Percentiles rank a stretch among this genome's conserved stretches.
These are phyloP conservation scores for Fusarium bactridioides DNA, from an alignment of 2,329 filamentous ascomycete species.

Conservation along the genomic window DNA sequence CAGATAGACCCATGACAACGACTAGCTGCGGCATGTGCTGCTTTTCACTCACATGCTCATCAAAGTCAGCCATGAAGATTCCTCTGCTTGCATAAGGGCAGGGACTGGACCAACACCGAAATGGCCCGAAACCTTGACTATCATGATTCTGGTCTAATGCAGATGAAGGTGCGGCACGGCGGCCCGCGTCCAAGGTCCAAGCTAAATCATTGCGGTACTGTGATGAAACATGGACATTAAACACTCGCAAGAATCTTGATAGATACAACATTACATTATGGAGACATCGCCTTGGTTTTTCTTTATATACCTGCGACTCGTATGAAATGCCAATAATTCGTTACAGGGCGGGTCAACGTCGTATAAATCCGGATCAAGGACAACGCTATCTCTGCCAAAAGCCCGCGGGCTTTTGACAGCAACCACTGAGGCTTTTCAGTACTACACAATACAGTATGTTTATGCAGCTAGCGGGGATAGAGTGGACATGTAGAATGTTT, in stretches of 20 bases:
- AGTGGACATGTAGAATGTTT: constrained; percentile 8
- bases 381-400: neutral
- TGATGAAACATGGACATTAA: neutral
- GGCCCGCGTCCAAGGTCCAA: constrained; percentile 9
- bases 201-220: constrained; percentile 17
- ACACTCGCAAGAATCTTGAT: neutral
- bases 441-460: neutral
- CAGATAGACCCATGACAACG: neutral
- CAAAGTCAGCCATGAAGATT: neutral
- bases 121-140: neutral
- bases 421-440: neutral
- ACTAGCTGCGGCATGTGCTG: neutral
- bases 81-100: neutral
- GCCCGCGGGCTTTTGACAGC: neutral
- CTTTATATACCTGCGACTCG: neutral
- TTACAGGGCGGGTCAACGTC: neutral
- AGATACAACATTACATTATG: neutral
- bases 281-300: neutral
- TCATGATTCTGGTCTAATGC: neutral
- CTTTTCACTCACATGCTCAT: neutral
- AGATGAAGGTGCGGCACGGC: constrained; percentile 15
- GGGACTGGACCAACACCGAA: neutral
- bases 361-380: neutral
- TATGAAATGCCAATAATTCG: neutral
- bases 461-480: neutral